These are phyloP conservation scores for Casuarina equisetifolia DNA, from an alignment of 306 rosid species.

Conservation along the genomic window DNA sequence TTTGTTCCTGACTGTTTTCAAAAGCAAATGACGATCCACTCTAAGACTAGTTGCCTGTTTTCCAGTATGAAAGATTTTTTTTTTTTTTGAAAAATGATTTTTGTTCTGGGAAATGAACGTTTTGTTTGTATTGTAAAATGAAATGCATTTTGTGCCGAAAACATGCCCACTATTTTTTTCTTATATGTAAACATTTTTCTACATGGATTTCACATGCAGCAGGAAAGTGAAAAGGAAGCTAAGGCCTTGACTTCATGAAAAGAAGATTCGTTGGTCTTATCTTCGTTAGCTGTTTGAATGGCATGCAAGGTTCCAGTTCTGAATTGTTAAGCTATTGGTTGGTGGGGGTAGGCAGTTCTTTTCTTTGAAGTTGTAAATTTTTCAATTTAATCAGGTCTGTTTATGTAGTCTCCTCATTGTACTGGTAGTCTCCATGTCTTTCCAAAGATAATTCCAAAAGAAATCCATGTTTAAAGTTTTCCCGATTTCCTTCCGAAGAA, in stretches of 20 bases:
- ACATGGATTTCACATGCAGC: neutral
- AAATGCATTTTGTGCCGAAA: no score
- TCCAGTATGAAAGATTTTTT: no score
- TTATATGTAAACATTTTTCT: neutral
- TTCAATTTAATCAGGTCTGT: neutral
- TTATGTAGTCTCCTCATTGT: neutral
- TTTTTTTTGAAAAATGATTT: no score
- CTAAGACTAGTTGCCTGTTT: no score
- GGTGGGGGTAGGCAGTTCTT: neutral
- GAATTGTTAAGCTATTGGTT: neutral
- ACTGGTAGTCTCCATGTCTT: neutral
- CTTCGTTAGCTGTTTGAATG: conserved; percentile 15
- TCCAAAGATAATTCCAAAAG: neutral
- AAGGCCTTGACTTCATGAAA: neutral
- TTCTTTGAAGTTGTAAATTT: neutral
- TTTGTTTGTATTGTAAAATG: no score
- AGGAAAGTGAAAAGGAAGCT: conserved; percentile 20
- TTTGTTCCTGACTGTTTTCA: no score
- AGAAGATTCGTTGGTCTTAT: conserved; percentile 16
- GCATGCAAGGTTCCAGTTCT: conserved; percentile 9
- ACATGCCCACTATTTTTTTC: neutral
- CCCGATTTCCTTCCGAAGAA: neutral
- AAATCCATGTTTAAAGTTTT: neutral
- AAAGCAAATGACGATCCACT: no score
- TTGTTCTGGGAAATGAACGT: no score